Percentiles rank a stretch among this genome's conserved stretches.
Conservation (phyloP, 2,329 filamentous ascomycete species). For the Leptographium procerum region DNA sequence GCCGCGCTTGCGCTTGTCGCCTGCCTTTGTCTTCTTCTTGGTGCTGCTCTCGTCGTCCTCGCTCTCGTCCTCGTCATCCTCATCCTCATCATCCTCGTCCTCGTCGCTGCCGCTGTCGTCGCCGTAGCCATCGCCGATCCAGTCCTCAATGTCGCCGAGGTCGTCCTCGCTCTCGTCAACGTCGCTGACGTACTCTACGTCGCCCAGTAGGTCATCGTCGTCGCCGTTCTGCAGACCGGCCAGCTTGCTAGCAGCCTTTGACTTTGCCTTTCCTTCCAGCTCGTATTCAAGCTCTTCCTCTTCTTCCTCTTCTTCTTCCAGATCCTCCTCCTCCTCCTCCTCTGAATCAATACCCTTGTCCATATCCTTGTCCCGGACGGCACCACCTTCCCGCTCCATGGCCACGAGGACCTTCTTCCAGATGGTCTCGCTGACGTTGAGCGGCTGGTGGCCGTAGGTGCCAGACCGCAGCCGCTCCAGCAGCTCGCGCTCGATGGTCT, state of each 20-base stretch:
- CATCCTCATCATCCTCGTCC: conserved; percentile 45
- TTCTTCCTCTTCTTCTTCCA: conserved; percentile 48
- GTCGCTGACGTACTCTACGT: conserved; percentile 90
- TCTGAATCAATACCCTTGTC: conserved; percentile 79
- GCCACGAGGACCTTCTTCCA: conserved; percentile 96
- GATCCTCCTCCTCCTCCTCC: conserved; percentile 53
- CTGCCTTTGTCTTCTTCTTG: conserved; percentile 41
- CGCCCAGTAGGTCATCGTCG: conserved; percentile 64
- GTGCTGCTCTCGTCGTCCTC: conserved; percentile 37
- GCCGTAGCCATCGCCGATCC: conserved; percentile 68
- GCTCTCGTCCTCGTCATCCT: conserved; percentile 46
- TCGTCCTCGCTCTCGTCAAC: conserved; percentile 76
- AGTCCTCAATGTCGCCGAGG: conserved; percentile 75
- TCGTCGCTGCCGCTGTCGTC: conserved; percentile 49
- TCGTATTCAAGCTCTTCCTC: conserved; percentile 41
- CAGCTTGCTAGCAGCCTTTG: conserved; percentile 16
- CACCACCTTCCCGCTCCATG: conserved; percentile 79
- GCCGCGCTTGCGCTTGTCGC: conserved; percentile 44
- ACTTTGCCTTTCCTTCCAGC: conserved; percentile 33
- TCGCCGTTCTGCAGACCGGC: conserved; percentile 37
- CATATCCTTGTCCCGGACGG: conserved; percentile 71
- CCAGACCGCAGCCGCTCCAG: conserved; percentile 84
- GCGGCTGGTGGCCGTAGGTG: conserved; percentile 84
- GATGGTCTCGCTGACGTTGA: conserved; percentile 89
- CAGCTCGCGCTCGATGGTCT: conserved; percentile 88